Evolutionary conservation across 2,329 filamentous ascomycete genomes (phyloP).

Genomic region (Ophiostoma sp.): DNA sequence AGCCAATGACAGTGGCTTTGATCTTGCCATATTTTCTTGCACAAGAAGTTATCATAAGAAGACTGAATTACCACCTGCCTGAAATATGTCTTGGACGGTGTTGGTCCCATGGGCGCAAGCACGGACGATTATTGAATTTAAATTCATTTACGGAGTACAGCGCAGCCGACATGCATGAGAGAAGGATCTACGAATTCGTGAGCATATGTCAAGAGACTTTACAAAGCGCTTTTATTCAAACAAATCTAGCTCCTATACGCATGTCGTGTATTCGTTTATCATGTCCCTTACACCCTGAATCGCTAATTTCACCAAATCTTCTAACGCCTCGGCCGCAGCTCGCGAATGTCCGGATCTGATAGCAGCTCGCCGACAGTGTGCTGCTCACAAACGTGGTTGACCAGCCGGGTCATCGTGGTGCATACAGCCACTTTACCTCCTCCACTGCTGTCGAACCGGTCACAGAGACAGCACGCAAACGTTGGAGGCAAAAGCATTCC

Average conservation of each 20-base stretch:
- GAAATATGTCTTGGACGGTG: neutral
- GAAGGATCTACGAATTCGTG: neutral
- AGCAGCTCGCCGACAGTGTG: constrained; percentile 34
- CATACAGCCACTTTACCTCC: constrained; percentile 32
- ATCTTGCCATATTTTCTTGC: neutral
- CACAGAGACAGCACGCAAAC: constrained; percentile 40
- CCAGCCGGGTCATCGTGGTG: constrained; percentile 35
- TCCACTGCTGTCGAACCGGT: constrained; percentile 20
- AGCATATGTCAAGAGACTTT: neutral
- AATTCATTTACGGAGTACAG: neutral
- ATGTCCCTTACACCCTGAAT: neutral
- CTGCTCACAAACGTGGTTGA: constrained; percentile 36
- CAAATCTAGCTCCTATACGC: neutral
- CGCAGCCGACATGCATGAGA: neutral
- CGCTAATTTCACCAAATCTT: neutral
- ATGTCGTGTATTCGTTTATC: neutral
- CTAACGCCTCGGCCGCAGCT: constrained; percentile 23
- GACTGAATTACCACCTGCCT: neutral
- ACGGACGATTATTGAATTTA: neutral
- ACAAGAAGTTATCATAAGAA: neutral
- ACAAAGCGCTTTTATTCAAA: neutral
- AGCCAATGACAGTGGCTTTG: neutral
- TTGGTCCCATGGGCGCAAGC: neutral
- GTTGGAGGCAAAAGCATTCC: constrained; percentile 18
- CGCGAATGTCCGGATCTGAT: constrained; percentile 34